Base-by-base conservation (phyloP, 352 stramenopile species). In the Globisporangium viniferum region DNA sequence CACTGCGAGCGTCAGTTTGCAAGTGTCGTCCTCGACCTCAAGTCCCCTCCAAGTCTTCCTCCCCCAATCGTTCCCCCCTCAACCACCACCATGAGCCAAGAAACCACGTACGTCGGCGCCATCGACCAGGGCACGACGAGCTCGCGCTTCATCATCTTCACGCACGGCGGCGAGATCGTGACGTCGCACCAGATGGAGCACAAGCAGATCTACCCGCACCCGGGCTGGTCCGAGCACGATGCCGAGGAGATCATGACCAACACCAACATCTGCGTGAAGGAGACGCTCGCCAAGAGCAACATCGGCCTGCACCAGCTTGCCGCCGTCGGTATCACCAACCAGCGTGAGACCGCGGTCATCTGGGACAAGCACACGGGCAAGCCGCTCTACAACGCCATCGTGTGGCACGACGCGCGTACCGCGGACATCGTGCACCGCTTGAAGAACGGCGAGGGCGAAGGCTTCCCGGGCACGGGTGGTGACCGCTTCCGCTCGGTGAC, bases 301-400 rank as follows among this genome's bases (percentile, higher is more conserved):
- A 84, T 98, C 51, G 75, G 80, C 12, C 69, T 82, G 24, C 74
- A 78, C 63, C 81, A 94, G 59, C 75, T 99, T 48, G 85, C 85
- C 14, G 93, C 95, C 59, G 85, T 99, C 55, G 98, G 98, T 59
- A 99, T 99, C 75, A 99, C 98, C 14, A 99, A 99, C 84, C 97
- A 99, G 86, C 86, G 98, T 29, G 98, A 99, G 86, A 99, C 97
- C 12, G 97, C 97, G 5, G 68, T 99, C 33, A 86, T 98, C 24
- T 99, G 97, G 97, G 93, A 99, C 83, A 95, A 92, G 74, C 53
- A 73, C 68, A 99, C 97, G 8, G 98, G 98, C 59, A 88, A 95
- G 74, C 93, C 97, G n/a, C 93, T 99, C 54, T 96, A 98, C 81
- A 98, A 99, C 75, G 97, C 97, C 35, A 98, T 99, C 71, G 97